These are phyloP conservation scores for Mallotus nudiflorus DNA, from an alignment of 345 rosid genomes.

Conservation along the genomic window DNA sequence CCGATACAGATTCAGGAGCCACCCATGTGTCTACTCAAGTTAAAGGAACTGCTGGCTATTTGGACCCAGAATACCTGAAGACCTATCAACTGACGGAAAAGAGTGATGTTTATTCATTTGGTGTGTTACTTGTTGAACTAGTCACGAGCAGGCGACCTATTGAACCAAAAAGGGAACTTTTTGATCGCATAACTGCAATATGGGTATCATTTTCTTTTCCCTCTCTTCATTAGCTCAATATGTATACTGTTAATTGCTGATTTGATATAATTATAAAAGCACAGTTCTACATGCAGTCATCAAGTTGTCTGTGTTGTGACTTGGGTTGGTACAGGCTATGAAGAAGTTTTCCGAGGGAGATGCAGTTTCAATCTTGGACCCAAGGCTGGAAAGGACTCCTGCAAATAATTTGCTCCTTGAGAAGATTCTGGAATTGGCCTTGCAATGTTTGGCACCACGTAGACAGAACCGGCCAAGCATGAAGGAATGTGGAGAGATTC, in stretches of 20 bases:
- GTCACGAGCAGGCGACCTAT: slow-evolving; percentile 86
- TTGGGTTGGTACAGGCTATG: slow-evolving; percentile 58
- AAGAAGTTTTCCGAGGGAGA: slow-evolving; percentile 68
- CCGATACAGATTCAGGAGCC: slow-evolving; percentile 73
- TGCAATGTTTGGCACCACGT: slow-evolving; percentile 70
- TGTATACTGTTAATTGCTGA: neutral
- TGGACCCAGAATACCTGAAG: slow-evolving; percentile 85
- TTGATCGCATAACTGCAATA: slow-evolving; percentile 73
- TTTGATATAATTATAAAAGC: too few species aligned
- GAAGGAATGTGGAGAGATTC: slow-evolving; percentile 79
- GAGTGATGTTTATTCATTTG: slow-evolving; percentile 94
- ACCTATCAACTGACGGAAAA: slow-evolving; percentile 91
- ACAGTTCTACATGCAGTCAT: neutral
- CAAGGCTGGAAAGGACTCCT: slow-evolving; percentile 52
- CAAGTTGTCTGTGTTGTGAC: slow-evolving; percentile 8
- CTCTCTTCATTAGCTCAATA: neutral
- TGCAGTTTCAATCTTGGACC: slow-evolving; percentile 61
- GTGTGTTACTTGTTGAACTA: slow-evolving; percentile 77
- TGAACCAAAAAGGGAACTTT: slow-evolving; percentile 65
- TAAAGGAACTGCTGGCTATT: slow-evolving; percentile 95
- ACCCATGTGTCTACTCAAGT: slow-evolving; percentile 97
- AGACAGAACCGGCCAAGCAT: slow-evolving; percentile 74
- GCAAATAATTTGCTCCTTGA: slow-evolving; percentile 59
- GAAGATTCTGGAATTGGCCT: slow-evolving; percentile 70
- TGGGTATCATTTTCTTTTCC: slow-evolving; percentile 55